Conservation (phyloP, 2,329 filamentous ascomycete genomes). For the Trichoderma afroharzianum region DNA sequence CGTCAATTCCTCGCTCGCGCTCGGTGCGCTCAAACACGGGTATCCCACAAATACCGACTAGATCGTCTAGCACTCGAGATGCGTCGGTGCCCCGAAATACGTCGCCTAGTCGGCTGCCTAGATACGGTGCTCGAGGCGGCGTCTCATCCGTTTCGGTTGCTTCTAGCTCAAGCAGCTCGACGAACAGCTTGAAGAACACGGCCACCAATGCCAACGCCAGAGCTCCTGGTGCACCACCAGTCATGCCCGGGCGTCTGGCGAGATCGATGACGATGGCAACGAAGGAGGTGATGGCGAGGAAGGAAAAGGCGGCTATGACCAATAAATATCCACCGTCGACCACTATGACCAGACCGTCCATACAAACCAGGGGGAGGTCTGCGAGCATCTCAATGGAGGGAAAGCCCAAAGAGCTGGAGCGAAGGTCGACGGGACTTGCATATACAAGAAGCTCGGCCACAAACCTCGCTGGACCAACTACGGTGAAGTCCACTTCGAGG, state of each 20-base stretch:
- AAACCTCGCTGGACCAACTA: conserved; percentile 25
- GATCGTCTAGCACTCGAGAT: conserved; percentile 21
- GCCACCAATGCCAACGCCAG: neutral
- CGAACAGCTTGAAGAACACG: conserved; percentile 20
- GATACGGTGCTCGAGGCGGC: conserved; percentile 34
- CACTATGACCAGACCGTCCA: conserved; percentile 29
- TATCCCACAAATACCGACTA: conserved; percentile 23
- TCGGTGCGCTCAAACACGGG: conserved; percentile 40
- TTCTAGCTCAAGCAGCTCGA: conserved; percentile 20
- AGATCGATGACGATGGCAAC: conserved; percentile 10
- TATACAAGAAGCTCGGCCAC: conserved; percentile 35
- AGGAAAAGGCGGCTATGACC: conserved; percentile 23
- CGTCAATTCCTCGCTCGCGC: conserved; percentile 38
- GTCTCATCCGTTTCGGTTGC: conserved; percentile 33
- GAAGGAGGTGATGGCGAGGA: neutral
- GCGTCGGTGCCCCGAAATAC: conserved; percentile 31
- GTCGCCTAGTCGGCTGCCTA: conserved; percentile 50
- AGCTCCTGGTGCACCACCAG: conserved; percentile 10
- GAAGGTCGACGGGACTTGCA: conserved; percentile 22
- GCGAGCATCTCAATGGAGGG: conserved; percentile 25
- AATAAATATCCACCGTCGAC: conserved; percentile 35
- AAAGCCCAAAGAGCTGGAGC: neutral
- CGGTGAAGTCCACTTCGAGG: conserved; percentile 21
- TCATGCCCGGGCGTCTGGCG: conserved; percentile 17
- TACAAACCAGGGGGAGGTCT: conserved; percentile 31